Evolutionary conservation across 202 grass and related monocot species (phyloP).

Genomic region (Brachypodium distachyon): DNA sequence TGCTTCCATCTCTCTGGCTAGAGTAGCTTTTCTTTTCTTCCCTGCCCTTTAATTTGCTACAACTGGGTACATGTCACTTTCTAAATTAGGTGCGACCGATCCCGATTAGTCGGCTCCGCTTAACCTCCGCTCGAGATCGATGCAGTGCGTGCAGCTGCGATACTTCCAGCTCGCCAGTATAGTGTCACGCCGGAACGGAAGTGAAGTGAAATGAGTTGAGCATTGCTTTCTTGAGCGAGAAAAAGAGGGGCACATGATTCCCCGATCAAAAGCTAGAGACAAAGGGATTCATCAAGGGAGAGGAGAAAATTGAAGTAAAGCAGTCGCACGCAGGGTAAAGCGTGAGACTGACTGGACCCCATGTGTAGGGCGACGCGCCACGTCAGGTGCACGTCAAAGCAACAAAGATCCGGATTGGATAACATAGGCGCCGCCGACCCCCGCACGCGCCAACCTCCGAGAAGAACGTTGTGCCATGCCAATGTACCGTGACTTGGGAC

Average conservation of each 20-base stretch:
- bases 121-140: no score
- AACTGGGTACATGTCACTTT: constrained; percentile 12
- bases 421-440: background rate
- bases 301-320: no score
- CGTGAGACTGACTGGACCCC: background rate
- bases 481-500: background rate
- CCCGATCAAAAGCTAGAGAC: background rate
- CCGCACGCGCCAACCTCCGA: background rate
- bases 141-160: no score
- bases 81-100: constrained; percentile 5
- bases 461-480: background rate
- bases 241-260: background rate
- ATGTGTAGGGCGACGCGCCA: background rate
- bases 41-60: background rate
- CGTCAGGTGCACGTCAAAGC: background rate
- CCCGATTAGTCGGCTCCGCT: background rate
- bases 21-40: background rate
- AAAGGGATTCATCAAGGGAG: background rate
- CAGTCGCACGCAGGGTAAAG: no score
- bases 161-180: background rate
- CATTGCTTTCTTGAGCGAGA: no score
- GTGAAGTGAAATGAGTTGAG: background rate
- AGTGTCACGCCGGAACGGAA: background rate
- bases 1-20: background rate
- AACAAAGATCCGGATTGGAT: background rate